A percentile compares a stretch with the other conserved stretches of the same genome.
These are phyloP conservation scores for Elaeis guineensis DNA, from an alignment of 176 grass and related monocot genomes.

Conservation along the genomic window DNA sequence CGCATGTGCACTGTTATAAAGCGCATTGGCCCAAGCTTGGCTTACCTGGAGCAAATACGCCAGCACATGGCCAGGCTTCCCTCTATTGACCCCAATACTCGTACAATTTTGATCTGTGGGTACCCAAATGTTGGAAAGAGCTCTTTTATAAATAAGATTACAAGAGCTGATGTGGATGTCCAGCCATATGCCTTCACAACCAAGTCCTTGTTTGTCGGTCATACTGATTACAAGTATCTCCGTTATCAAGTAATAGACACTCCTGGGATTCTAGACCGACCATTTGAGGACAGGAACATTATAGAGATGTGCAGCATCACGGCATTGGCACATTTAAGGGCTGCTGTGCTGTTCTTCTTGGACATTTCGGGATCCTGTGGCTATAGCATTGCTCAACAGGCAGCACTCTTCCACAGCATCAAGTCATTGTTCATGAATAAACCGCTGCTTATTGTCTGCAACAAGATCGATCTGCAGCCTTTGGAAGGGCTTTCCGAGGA, in stretches of 20 bases:
- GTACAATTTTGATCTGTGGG: conserved; percentile 44
- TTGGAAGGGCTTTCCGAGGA: conserved; percentile 55
- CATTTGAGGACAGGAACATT: conserved; percentile 46
- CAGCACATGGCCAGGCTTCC: conserved; percentile 72
- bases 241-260: conserved; percentile 82
- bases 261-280: conserved; percentile 65
- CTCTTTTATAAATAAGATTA: conserved; percentile 73
- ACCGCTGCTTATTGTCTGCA: conserved; percentile 65
- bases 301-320: conserved; percentile 61
- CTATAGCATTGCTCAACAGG: conserved; percentile 62
- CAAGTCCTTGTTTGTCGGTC: conserved; percentile 45
- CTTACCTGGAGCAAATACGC: conserved; percentile 60
- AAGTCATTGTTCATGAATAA: conserved; percentile 82
- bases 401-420: conserved; percentile 73
- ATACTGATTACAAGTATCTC: conserved; percentile 80
- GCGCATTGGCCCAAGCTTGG: conserved; percentile 58
- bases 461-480: conserved; percentile 68
- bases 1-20: conserved; percentile 70
- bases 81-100: conserved; percentile 63
- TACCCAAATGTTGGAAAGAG: conserved; percentile 49
- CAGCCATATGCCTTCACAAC: conserved; percentile 54
- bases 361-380: conserved; percentile 79
- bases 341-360: conserved; percentile 44
- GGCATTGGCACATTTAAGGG: conserved; percentile 28
- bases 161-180: conserved; percentile 70